Percentiles rank a stretch among this genome's conserved stretches.
Evolutionary conservation across 208 protist genomes (phyloP).

Genomic region (Endotrypanum monterogeii): DNA sequence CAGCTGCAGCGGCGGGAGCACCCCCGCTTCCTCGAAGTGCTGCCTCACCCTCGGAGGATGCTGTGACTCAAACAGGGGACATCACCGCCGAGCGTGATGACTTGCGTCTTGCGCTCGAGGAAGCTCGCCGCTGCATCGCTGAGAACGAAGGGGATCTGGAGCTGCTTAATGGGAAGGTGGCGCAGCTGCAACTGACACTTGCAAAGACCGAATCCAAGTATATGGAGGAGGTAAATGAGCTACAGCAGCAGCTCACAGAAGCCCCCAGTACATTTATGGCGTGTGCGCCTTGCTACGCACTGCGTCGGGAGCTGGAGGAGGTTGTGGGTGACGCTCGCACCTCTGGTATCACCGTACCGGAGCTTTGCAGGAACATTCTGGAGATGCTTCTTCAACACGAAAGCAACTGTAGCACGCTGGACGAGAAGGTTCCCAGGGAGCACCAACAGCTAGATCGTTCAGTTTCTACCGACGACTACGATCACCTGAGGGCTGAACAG

Average conservation of each 20-base stretch:
- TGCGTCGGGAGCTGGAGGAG: constrained; percentile 32
- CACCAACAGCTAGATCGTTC: constrained; percentile 34
- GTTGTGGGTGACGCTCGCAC: constrained; percentile 20
- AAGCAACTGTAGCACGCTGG: constrained; percentile 35
- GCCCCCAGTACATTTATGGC: constrained; percentile 19
- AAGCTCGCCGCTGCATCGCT: constrained; percentile 41
- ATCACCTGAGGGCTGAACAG: constrained; percentile 41
- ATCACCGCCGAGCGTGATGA: constrained; percentile 33
- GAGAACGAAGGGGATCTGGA: constrained; percentile 54
- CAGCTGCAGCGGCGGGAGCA: constrained; percentile 5
- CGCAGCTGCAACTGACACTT: constrained; percentile 24
- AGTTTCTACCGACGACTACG: constrained; percentile 36
- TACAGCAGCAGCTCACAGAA: constrained; percentile 29
- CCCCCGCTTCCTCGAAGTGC: background rate
- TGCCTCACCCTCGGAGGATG: constrained; percentile 6
- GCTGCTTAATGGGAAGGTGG: constrained; percentile 41
- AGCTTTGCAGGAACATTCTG: constrained; percentile 25
- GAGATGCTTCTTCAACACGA: constrained; percentile 39
- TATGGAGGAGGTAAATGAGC: constrained; percentile 14
- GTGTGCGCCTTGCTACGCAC: constrained; percentile 24
- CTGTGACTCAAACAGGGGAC: constrained; percentile 16
- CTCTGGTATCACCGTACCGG: constrained; percentile 27
- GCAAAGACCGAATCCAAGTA: constrained; percentile 25
- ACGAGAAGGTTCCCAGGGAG: constrained; percentile 39
- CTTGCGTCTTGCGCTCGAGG: constrained; percentile 44